Evolutionary conservation across 441 rosid genomes (phyloP), one percentile per base, ranked within the genome.

Genomic region (Syzygium syzygioides): DNA sequence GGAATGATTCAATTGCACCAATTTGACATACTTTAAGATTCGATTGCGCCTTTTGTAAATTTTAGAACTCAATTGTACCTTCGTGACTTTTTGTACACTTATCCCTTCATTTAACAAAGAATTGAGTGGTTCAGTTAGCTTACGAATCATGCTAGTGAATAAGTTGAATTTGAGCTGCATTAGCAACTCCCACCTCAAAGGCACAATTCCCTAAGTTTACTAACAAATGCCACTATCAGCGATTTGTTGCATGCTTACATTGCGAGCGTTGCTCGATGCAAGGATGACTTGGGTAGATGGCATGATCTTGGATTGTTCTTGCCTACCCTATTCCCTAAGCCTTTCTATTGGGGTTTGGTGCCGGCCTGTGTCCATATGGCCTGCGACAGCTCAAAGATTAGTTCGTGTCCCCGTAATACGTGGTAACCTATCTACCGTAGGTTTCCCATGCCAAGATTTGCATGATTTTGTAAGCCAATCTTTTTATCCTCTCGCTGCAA

Each of bases 321-420:
- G 56, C 32, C 7, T 32, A 62, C 8, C 68, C 32, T 62, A 62
- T n/a, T 60, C 9, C 68, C 32, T n/a, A 28, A 62, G 9, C 34
- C 34, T 62, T n/a, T n/a, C 34, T 6, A 17, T 4, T 5, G 4
- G 34, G 34, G 4, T 62, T 62, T 62, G 71, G 71, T 14, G 10
- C 4, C 2, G 4, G 18, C 32, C 3, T 12, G 0, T 28, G 18
- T n/a, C 71, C 3, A 26, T n/a, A 3, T 6, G 26, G 12, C 26
- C 2, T 12, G 1, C 0, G 13, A 17, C 12, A 59, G 66, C 15
- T 59, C 7, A 3, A 3, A 25, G 3, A 10, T 6, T 26, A n/a
- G 14, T 59, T 25, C n/a, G 6, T 57, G 14, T 57, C 62, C 62
- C 62, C 20, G 28, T 4, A 4, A 11, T 10, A 0, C 0, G 66